Conservation (phyloP, 2,329 filamentous ascomycete genomes). For the Claviceps paspali region DNA sequence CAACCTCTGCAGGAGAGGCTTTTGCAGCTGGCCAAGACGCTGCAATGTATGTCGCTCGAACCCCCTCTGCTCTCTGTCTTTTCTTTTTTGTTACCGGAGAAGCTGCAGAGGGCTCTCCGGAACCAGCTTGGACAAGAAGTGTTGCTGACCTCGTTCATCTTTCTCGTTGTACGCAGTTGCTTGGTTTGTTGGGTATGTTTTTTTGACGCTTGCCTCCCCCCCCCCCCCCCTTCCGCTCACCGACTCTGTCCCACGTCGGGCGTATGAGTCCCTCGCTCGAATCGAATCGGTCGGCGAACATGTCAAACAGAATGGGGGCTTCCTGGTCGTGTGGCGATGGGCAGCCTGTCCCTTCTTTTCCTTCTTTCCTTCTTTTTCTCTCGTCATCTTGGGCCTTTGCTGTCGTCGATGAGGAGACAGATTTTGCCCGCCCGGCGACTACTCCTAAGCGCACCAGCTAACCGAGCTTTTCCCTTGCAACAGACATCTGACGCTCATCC, state of each 20-base stretch:
- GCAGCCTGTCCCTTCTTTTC: no score
- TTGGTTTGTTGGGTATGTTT: constrained; percentile 67
- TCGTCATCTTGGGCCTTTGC: no score
- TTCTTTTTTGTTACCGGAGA: no score
- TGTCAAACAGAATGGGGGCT: no score
- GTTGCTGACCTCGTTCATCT: constrained; percentile 24
- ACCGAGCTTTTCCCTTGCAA: no score
- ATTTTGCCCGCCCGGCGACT: no score
- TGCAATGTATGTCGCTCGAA: constrained; percentile 74
- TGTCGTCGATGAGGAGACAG: no score
- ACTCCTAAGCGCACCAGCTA: no score
- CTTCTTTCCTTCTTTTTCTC: no score
- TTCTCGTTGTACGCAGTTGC: constrained; percentile 37
- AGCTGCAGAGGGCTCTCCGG: not conserved
- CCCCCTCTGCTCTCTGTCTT: no score
- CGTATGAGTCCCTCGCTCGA: not conserved
- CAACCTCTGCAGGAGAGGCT: constrained; percentile 62
- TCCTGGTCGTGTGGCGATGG: no score
- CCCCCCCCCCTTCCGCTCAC: constrained; percentile 9
- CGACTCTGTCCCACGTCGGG: constrained; percentile 1
- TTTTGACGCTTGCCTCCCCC: no score
- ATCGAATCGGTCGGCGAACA: not conserved
- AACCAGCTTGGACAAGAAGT: not conserved
- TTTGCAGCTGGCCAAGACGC: constrained; percentile 64
- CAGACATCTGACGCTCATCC: constrained; percentile 75